These are phyloP conservation scores for Psilocybe sp. DNA, from an alignment of 768 basidiomycete species.

Conservation along the genomic window DNA sequence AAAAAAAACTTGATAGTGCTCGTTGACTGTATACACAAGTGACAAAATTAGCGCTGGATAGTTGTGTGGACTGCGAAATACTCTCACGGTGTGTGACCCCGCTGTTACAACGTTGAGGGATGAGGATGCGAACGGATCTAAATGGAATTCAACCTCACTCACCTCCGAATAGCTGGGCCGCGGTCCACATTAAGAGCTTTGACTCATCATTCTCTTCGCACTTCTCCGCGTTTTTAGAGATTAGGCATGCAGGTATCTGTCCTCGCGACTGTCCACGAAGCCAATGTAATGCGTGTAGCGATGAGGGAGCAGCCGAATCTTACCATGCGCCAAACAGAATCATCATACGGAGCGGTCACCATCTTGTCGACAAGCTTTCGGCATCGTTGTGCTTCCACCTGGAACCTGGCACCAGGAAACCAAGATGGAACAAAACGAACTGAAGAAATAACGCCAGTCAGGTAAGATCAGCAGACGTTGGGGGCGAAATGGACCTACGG, in stretches of 20 bases:
- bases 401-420: conserved; percentile 8
- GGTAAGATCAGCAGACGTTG: not conserved
- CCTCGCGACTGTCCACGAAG: not conserved
- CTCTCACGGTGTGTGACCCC: no score
- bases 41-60: no score
- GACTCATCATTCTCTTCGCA: not conserved
- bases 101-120: no score
- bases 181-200: conserved; percentile 4
- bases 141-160: not conserved
- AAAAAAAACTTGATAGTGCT: not conserved
- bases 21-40: no score
- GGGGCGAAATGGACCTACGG: not conserved
- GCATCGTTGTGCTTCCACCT: not conserved
- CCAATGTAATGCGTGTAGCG: no score
- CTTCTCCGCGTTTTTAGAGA: not conserved
- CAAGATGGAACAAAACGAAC: conserved; percentile 1
- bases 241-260: not conserved
- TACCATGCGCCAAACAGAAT: not conserved
- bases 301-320: not conserved
- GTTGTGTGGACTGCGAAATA: no score
- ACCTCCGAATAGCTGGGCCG: conserved; percentile 2
- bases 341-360: not conserved
- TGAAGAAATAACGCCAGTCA: not conserved
- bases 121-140: no score
- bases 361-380: not conserved